phyloP scores from a whole-genome alignment of 202 grass and related monocot genomes.

The Zoysia matrella region DNA sequence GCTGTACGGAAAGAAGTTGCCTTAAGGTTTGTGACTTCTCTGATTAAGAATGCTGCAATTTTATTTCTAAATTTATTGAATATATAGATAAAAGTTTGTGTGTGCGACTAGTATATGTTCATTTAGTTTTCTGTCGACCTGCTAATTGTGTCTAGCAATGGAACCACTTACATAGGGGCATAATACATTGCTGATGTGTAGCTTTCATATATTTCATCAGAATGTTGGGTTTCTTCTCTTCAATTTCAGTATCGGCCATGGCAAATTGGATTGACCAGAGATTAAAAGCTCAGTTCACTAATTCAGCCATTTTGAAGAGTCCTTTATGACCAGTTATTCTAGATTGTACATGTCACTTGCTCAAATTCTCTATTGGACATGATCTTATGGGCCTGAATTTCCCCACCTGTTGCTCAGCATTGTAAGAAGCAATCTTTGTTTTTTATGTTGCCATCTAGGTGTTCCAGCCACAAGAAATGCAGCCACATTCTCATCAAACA shows the following conservation, averaged over 20 bases:
- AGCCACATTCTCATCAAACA: neutral
- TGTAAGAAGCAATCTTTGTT: slow-evolving; percentile 1
- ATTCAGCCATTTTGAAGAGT: neutral
- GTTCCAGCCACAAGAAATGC: neutral
- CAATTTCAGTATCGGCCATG: neutral
- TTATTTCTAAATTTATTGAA: neutral
- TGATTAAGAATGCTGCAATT: slow-evolving; percentile 2
- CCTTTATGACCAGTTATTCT: neutral
- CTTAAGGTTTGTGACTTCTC: slow-evolving; percentile 60
- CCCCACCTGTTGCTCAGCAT: neutral
- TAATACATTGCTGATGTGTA: no score
- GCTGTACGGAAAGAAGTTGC: slow-evolving; percentile 95
- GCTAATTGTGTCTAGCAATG: no score
- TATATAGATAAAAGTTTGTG: no score
- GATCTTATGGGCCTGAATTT: neutral
- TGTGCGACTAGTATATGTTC: no score
- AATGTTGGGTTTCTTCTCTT: no score
- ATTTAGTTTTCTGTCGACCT: no score
- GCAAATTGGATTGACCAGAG: neutral
- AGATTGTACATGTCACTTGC: neutral
- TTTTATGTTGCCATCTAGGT: neutral
- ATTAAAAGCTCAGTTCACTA: neutral
- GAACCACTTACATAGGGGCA: no score
- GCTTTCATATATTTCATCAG: no score
- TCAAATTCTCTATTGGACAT: slow-evolving; percentile 16